Percentiles rank a stretch among this genome's conserved stretches.
Conservation (phyloP, 2,329 filamentous ascomycete genomes). For the Aspergillus jensenii region DNA sequence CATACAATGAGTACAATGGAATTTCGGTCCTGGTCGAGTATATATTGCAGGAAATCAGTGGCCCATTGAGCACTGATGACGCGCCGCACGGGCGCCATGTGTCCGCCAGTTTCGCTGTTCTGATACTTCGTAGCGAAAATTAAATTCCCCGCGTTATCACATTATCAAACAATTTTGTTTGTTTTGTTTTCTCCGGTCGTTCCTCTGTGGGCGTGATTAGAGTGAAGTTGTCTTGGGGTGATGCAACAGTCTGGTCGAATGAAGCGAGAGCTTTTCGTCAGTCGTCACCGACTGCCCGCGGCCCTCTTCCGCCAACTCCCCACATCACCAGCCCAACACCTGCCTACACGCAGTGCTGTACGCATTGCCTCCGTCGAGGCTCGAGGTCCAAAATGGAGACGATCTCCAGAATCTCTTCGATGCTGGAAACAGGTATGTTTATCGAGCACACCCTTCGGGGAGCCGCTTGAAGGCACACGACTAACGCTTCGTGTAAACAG, state of each 20-base stretch:
- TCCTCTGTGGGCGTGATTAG: background rate
- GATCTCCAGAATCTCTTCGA: slow-evolving; percentile 85
- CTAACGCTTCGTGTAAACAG: slow-evolving; percentile 50
- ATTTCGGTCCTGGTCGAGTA: slow-evolving; percentile 57
- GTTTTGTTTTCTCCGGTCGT: background rate
- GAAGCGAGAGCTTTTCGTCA: slow-evolving; percentile 4
- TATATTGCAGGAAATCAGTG: slow-evolving; percentile 59
- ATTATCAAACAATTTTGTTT: background rate
- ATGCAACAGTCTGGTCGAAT: background rate
- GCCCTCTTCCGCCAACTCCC: slow-evolving; percentile 13
- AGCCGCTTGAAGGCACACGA: background rate
- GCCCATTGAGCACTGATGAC: slow-evolving; percentile 52
- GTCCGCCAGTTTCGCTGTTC: background rate
- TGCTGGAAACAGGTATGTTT: slow-evolving; percentile 85
- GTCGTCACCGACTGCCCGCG: slow-evolving; percentile 12
- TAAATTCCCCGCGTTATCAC: background rate
- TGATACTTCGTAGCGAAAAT: background rate
- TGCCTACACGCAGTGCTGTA: background rate
- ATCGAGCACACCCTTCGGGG: background rate
- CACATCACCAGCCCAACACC: slow-evolving; percentile 1
- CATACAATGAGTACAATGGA: slow-evolving; percentile 72
- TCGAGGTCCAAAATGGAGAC: slow-evolving; percentile 72
- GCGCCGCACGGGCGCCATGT: slow-evolving; percentile 20
- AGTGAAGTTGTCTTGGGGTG: background rate
- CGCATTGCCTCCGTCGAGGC: slow-evolving; percentile 14